Evolutionary conservation across 2,329 filamentous ascomycete species (phyloP), one percentile per base, ranked within the genome.

Genomic region (Tolypocladium tundrense): DNA sequence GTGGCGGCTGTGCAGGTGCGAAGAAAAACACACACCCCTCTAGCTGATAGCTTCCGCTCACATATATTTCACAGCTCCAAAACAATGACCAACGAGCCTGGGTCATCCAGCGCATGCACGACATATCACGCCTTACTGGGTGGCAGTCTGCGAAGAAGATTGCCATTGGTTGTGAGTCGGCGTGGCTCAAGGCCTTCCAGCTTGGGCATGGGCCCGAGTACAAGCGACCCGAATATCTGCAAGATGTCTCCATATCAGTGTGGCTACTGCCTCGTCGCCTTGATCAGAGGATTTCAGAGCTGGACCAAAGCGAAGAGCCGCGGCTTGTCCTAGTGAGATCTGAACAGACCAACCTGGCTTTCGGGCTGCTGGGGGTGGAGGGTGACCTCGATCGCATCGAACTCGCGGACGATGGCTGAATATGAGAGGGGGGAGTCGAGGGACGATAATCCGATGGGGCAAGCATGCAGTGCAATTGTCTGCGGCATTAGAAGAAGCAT

Each of bases 61-160:
- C 31, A 27, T 45, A 10, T 16, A 24, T 54, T 11, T 8, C 40
- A 27, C 31, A 57, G 33, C 59, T 60, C 69, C 84, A 84, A 65
- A 83, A 90, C 59, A 70, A 84, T 5, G 75, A 73, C 0, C 91
- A 97, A 66, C 85, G 94, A 1, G 80, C 82, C 58, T 96, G 91
- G 89, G 82, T 88, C 0, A 80, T 97, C 61, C 79, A 81, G 40
- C 84, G 88, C 35, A 79, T 97, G 57, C 81, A 85, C 64, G 86
- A 91, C 64, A 86, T 96, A 43, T 84, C 88, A 2, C 83, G 86
- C 1, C 78, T 94, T 9, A 96, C 91, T 0, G 94, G 94, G 0
- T 97, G 91, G 88, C 88, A 91, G 65, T 91, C 88, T 1, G 88
- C 91, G 1, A 82, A 84, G 40, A 84, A 91, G 45, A 93, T 97